Conservation (phyloP, 2,329 filamentous ascomycete genomes). For the Colletotrichum chlorophyti region DNA sequence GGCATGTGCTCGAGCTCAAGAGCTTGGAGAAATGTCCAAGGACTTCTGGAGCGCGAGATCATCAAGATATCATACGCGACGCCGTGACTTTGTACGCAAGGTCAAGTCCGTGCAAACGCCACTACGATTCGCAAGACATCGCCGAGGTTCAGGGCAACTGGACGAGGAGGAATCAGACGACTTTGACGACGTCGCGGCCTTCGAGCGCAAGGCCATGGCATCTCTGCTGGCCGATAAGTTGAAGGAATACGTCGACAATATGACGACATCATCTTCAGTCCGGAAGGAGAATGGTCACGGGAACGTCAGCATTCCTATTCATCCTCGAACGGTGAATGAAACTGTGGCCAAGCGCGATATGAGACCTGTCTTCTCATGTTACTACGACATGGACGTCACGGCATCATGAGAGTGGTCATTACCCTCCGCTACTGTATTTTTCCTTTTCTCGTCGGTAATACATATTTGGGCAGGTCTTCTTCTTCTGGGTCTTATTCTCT, state of each 20-base stretch:
- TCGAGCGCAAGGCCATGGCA: slow-evolving; percentile 27
- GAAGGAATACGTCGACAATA: slow-evolving; percentile 22
- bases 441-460: too few species aligned
- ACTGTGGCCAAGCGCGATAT: slow-evolving; percentile 12
- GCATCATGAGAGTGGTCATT: background rate
- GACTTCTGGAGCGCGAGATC: slow-evolving; percentile 49
- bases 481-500: background rate
- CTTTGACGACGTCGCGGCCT: slow-evolving; percentile 40
- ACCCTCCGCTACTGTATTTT: too few species aligned
- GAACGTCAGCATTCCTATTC: background rate
- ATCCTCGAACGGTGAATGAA: slow-evolving; percentile 10
- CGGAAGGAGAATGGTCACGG: background rate
- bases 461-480: too few species aligned
- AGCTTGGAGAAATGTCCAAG: slow-evolving; percentile 48
- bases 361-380: slow-evolving; percentile 27
- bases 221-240: slow-evolving; percentile 17
- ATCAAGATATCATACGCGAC: slow-evolving; percentile 44
- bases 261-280: background rate
- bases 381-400: slow-evolving; percentile 26
- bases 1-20: slow-evolving; percentile 40
- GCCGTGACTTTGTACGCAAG: slow-evolving; percentile 48
- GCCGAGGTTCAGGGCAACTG: slow-evolving; percentile 34
- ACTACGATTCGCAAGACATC: slow-evolving; percentile 46
- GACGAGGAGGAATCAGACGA: slow-evolving; percentile 45
- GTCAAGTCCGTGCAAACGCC: slow-evolving; percentile 43